Evolutionary conservation across 2,329 filamentous ascomycete genomes (phyloP).

Genomic region (Fusarium coicis): DNA sequence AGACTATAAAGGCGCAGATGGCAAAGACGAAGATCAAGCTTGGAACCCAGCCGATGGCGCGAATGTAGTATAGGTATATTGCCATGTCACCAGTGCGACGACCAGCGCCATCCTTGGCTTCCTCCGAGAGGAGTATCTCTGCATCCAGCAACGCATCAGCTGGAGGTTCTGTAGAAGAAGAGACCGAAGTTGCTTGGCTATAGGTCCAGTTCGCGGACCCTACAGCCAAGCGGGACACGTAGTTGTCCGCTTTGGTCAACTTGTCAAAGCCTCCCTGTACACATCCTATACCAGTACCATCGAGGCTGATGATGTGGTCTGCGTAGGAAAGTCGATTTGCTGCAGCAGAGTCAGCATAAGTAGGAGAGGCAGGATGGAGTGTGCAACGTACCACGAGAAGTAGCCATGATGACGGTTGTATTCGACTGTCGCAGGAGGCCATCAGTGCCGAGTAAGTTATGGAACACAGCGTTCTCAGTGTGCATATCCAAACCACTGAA

Average conservation of each 20-base stretch:
- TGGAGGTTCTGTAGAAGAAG: not conserved
- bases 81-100: conserved; percentile 36
- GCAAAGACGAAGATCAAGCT: conserved; percentile 31
- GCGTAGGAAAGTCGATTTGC: conserved; percentile 27
- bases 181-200: no score
- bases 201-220: not conserved
- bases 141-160: not conserved
- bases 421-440: conserved; percentile 36
- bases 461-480: conserved; percentile 41
- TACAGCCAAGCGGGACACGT: conserved; percentile 14
- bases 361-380: rapidly evolving
- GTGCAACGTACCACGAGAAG: conserved; percentile 20
- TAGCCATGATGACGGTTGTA: conserved; percentile 16
- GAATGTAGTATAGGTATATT: conserved; percentile 44
- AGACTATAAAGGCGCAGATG: conserved; percentile 42
- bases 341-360: not conserved
- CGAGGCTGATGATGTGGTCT: conserved; percentile 27
- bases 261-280: conserved; percentile 25
- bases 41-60: conserved; percentile 42
- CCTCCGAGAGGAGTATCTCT: conserved; percentile 9
- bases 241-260: conserved; percentile 7
- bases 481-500: conserved; percentile 48
- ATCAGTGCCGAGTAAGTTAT: conserved; percentile 37
- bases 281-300: conserved; percentile 5
- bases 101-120: not conserved